Evolutionary conservation across 306 rosid species (phyloP), one percentile per base, ranked within the genome.

Genomic region (Fagus sylvatica): DNA sequence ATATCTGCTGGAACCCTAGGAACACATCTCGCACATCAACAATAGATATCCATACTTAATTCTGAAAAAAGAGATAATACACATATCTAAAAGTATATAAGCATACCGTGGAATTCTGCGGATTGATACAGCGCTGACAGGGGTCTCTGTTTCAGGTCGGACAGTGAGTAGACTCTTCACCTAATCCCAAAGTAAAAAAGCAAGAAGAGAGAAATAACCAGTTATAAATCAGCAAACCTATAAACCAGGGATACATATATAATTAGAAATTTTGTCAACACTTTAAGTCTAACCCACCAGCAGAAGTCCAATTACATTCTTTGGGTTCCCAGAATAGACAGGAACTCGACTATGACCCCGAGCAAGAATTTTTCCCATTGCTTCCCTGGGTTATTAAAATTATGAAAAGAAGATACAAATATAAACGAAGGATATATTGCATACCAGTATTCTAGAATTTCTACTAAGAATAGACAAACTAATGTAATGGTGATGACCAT

Each of bases 331-430:
- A 74, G 96, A 86, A 82, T 96, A 93, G 62, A 96, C 97, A 74
- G 99, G 99, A 89, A 96, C 97, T 71, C 99, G 88, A 83, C 99
- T 96, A 76, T 96, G 99, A 62, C 99, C 99, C 0, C 98, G 96
- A 34, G 97, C 99, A 76, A 96, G 93, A 83, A 96, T 13, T 91
- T 93, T 93, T 37, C 98, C 99, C 98, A 93, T 96, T 59, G 99
- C 99, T 71, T 96, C 98, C 99, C 99, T 96, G 78, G 67, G 86
- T 71, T 72, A 77, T 61, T 64, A 32, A 54, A 66, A 59, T 65
- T 32, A 11, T 41, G 22, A 17, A 28, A 76, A 43, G 33, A 70
- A 39, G 56, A 68, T 30, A 40, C 13, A 61, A 49, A 73, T 17
- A 48, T 41, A 32, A 48, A 53, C 32, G 55, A 68, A 69, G 19